phyloP scores from a whole-genome alignment of 192 early-diverging fungal genomes.

The Coemansia sp. region DNA sequence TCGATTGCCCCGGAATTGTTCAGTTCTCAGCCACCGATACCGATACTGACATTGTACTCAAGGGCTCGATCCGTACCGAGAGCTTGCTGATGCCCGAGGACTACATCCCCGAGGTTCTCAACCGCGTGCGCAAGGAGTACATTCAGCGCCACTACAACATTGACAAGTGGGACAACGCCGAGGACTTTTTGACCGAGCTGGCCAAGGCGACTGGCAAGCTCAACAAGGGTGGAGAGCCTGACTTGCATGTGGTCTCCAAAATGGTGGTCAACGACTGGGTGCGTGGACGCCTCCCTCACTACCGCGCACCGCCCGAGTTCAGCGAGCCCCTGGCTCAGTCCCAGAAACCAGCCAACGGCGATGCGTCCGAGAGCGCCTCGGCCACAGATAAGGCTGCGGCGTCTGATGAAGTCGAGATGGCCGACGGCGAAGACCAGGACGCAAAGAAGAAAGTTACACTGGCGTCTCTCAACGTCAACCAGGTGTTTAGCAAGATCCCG shows the following conservation, averaged over 20 bases:
- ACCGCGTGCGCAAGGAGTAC: constrained; percentile 86
- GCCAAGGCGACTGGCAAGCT: constrained; percentile 86
- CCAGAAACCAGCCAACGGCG: background rate
- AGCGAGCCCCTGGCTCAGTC: constrained; percentile 26
- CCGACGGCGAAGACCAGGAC: constrained; percentile 11
- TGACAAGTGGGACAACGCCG: constrained; percentile 76
- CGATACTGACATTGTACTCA: constrained; percentile 94
- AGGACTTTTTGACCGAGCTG: constrained; percentile 90
- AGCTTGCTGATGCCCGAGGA: constrained; percentile 89
- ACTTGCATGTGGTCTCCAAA: constrained; percentile 84
- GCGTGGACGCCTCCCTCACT: constrained; percentile 96
- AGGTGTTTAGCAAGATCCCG: constrained; percentile 89
- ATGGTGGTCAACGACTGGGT: constrained; percentile 99
- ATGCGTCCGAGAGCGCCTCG: constrained; percentile 4
- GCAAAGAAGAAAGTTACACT: constrained; percentile 11
- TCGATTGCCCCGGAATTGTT: constrained; percentile 99
- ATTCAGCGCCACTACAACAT: constrained; percentile 90
- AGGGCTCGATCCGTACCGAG: constrained; percentile 93
- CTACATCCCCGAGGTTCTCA: constrained; percentile 80
- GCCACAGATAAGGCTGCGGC: constrained; percentile 11
- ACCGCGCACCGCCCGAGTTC: constrained; percentile 73
- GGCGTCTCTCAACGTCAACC: constrained; percentile 68
- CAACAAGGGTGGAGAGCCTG: constrained; percentile 96
- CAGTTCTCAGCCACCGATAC: constrained; percentile 82
- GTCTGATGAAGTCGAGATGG: constrained; percentile 37